Percentiles rank a stretch among this genome's conserved stretches.
These are phyloP conservation scores for Syzygium malaccense DNA, from an alignment of 441 rosid genomes.

Conservation along the genomic window DNA sequence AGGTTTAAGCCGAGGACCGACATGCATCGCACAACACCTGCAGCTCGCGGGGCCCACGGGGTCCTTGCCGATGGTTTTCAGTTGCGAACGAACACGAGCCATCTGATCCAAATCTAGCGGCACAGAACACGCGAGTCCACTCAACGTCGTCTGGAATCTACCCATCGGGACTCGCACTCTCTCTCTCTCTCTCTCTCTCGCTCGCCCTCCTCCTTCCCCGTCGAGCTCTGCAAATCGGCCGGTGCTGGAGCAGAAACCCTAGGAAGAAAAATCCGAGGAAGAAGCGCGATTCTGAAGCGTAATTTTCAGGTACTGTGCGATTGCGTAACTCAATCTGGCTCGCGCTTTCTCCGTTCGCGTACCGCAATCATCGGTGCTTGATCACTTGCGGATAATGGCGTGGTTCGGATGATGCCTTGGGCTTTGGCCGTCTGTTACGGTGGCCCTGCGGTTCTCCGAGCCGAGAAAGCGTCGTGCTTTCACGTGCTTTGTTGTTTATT, in stretches of 20 bases:
- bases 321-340: neutral
- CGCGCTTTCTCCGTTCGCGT: neutral
- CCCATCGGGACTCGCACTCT: neutral
- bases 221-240: neutral
- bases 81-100: neutral
- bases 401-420: neutral
- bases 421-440: neutral
- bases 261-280: neutral
- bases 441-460: neutral
- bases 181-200: constrained; percentile 5
- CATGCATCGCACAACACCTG: neutral
- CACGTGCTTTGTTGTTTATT: neutral
- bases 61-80: neutral
- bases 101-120: constrained; percentile 11
- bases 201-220: neutral
- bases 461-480: neutral
- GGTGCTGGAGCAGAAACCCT: neutral
- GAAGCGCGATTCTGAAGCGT: neutral
- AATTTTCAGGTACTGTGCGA: neutral
- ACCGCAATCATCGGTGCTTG: neutral
- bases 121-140: constrained; percentile 5
- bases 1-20: neutral
- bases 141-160: neutral
- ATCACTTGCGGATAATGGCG: neutral
- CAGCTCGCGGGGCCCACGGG: neutral